Evolutionary conservation across 2,329 filamentous ascomycete genomes (phyloP), one percentile per base, ranked within the genome.

Genomic region (Colletotrichum abscissum): DNA sequence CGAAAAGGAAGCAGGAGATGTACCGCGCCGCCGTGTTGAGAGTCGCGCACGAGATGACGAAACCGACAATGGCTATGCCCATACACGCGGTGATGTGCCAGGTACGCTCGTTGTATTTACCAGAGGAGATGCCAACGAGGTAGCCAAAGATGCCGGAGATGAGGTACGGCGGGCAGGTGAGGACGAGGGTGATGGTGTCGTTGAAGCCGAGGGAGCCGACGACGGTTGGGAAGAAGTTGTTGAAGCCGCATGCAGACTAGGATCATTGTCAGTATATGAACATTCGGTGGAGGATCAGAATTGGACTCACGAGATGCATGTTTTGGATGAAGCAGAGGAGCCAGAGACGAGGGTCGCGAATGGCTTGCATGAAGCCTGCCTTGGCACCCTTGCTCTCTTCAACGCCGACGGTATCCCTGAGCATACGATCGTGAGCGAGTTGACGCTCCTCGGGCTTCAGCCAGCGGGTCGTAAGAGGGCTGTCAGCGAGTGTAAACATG

Each of bases 91-190:
- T 78, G 72, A 85, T 82, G 63, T 84, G 82, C 80, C 80, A 84
- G 2, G 82, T 84, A 24, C 84, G 77, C 64, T 86, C 84, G 42
- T 86, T 83, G 75, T 83, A 81, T 8, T 79, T 79, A 1, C 85
- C 86, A 0, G 85, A 86, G 1, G 81, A 86, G 76, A 83, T 82
- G 1, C 82, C 85, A 5, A 83, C 81, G 2, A 82, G 69, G 54
- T 86, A 83, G 5, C 84, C 84, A 14, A 83, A 82, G 28, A 82
- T 81, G 4, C 82, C 84, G 0, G 86, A 85, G 16, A 86, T 77
- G 1, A 86, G 78, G 75, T 86, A 88, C 0, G 87, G 87, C 0
- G 87, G 87, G 67, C 81, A 82, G 0, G 86, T 88, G 5, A 88
- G 81, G 8, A 88, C 80, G 11, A 88, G 76, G 8, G 80, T 86